Evolutionary conservation across 306 rosid genomes (phyloP).

Genomic region (Arachis stenosperma): DNA sequence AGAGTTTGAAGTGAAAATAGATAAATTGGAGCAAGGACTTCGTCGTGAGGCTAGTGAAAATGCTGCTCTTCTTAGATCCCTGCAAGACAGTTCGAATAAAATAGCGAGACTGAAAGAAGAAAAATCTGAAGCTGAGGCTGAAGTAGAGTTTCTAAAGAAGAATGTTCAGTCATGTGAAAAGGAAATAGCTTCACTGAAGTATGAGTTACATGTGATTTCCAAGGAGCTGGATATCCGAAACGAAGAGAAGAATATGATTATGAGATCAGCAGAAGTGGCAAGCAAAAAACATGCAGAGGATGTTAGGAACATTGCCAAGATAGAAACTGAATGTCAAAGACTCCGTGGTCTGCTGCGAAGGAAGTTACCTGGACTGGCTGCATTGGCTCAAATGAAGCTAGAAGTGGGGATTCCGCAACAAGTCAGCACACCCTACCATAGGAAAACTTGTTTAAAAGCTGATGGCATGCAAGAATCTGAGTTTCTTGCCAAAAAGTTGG

Average conservation of each 20-base stretch:
- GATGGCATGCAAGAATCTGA: slow-evolving; percentile 67
- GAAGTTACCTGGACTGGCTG: slow-evolving; percentile 96
- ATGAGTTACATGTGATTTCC: slow-evolving; percentile 72
- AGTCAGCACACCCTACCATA: slow-evolving; percentile 56
- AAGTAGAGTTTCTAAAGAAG: slow-evolving; percentile 67
- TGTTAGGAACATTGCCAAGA: slow-evolving; percentile 69
- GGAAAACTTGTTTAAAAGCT: slow-evolving; percentile 59
- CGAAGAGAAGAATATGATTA: slow-evolving; percentile 86
- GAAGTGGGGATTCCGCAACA: slow-evolving; percentile 75
- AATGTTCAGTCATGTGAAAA: slow-evolving; percentile 69
- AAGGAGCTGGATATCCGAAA: slow-evolving; percentile 95
- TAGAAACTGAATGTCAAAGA: slow-evolving; percentile 90
- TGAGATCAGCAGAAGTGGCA: slow-evolving; percentile 83
- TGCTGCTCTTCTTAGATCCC: slow-evolving; percentile 69
- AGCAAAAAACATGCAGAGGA: slow-evolving; percentile 78
- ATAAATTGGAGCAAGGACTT: slow-evolving; percentile 69
- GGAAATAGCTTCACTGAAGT: slow-evolving; percentile 77
- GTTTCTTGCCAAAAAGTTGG: slow-evolving; percentile 65
- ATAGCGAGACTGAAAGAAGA: slow-evolving; percentile 70
- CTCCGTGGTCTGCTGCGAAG: slow-evolving; percentile 83
- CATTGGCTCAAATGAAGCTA: slow-evolving; percentile 92
- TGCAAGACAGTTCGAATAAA: slow-evolving; percentile 78
- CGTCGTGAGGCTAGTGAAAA: slow-evolving; percentile 63
- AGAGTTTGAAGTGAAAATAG: slow-evolving; percentile 76
- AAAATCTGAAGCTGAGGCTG: slow-evolving; percentile 75